phyloP scores from a whole-genome alignment of 352 stramenopile genomes.

The Globisporangium iwayamae region DNA sequence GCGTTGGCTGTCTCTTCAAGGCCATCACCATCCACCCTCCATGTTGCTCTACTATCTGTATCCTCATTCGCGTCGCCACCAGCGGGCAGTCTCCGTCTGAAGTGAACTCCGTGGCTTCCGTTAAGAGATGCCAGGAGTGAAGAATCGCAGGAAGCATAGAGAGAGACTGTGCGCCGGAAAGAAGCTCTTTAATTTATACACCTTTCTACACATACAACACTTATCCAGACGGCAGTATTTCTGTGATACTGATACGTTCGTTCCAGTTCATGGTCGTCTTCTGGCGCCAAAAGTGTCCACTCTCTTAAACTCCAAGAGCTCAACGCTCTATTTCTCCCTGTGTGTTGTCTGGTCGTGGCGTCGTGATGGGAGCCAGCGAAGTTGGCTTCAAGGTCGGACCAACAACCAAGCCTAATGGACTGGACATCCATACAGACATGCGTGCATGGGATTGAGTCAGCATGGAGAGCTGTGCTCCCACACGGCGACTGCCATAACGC shows the following conservation, averaged over 20 bases:
- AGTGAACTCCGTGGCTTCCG: too few relatives aligned
- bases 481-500: too few relatives aligned
- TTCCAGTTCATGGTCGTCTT: not conserved
- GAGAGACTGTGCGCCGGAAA: too few relatives aligned
- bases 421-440: not conserved
- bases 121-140: too few relatives aligned
- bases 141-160: too few relatives aligned
- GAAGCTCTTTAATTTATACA: too few relatives aligned
- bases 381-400: conserved; percentile 12
- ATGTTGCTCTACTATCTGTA: conserved; percentile 1
- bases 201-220: not conserved
- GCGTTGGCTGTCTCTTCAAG: not conserved
- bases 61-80: conserved; percentile 2
- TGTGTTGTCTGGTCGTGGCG: not conserved
- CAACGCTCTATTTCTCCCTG: not conserved
- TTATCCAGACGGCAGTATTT: not conserved
- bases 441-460: not conserved
- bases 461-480: too few relatives aligned
- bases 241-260: not conserved
- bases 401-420: not conserved
- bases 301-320: not conserved
- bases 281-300: not conserved
- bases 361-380: not conserved
- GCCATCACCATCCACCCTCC: not conserved
- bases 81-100: not conserved